Percentiles rank a stretch among this genome's conserved stretches.
These are phyloP conservation scores for Nemania serpens DNA, from an alignment of 2,329 filamentous ascomycete species.

Conservation along the genomic window DNA sequence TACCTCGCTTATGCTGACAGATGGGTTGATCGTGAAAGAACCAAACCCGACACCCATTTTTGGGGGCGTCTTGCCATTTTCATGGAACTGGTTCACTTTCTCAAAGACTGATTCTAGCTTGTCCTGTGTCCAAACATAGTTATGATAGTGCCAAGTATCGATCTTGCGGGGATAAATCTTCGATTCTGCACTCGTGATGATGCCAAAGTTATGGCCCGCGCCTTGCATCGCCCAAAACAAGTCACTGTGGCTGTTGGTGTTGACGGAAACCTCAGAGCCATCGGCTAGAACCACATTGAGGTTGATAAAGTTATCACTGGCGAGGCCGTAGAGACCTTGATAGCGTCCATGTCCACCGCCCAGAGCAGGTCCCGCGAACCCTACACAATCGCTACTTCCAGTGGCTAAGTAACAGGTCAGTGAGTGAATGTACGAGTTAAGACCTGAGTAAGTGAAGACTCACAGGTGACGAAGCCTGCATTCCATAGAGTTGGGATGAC, in stretches of 20 bases:
- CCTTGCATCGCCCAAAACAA: slow-evolving; percentile 62
- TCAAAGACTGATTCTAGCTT: background rate
- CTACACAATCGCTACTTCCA: background rate
- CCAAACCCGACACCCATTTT: background rate
- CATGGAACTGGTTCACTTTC: background rate
- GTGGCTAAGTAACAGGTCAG: background rate
- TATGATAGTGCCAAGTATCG: background rate
- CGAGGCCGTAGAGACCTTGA: slow-evolving; percentile 1
- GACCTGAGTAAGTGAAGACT: too few relatives aligned
- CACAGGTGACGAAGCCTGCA: too few relatives aligned
- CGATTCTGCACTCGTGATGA: slow-evolving; percentile 49
- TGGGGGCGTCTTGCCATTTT: background rate
- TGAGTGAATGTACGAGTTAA: too few relatives aligned
- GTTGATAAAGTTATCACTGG: background rate
- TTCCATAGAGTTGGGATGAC: too few relatives aligned
- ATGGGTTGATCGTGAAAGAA: background rate
- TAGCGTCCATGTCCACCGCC: slow-evolving; percentile 5
- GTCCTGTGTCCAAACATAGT: background rate
- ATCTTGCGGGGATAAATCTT: background rate
- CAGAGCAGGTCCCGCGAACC: background rate
- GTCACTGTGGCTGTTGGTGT: background rate
- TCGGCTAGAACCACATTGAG: background rate
- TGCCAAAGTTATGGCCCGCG: slow-evolving; percentile 63
- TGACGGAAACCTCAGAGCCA: background rate
- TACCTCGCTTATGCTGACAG: background rate